Conservation (phyloP, 306 rosid species). For the Trifolium dubium region DNA sequence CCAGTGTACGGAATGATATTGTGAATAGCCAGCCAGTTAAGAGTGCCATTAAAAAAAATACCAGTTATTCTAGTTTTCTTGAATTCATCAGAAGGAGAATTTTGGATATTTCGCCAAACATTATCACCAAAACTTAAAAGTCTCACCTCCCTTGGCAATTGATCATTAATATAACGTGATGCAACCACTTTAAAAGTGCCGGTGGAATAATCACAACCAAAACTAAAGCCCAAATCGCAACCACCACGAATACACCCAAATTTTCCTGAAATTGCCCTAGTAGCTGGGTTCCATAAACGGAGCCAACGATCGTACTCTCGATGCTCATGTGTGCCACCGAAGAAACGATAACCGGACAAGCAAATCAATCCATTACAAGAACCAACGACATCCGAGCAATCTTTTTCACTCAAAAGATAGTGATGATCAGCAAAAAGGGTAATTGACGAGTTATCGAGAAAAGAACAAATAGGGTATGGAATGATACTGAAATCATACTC, state of each 20-base stretch:
- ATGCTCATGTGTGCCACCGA: too few relatives aligned
- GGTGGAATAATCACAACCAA: neutral
- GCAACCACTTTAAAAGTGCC: slow-evolving; percentile 3
- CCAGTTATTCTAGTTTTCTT: too few relatives aligned
- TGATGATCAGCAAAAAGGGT: neutral
- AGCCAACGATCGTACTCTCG: neutral
- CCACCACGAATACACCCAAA: neutral
- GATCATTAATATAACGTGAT: too few relatives aligned
- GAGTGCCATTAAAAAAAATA: neutral
- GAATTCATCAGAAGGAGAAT: neutral
- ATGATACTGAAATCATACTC: neutral
- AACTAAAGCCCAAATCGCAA: neutral
- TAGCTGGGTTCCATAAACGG: slow-evolving; percentile 2
- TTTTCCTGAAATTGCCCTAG: neutral
- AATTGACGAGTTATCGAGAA: neutral
- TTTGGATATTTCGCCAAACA: slow-evolving; percentile 10
- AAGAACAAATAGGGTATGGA: neutral
- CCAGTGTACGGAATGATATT: neutral
- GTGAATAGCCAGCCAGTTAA: neutral
- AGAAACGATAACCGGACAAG: neutral
- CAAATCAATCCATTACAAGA: slow-evolving; percentile 3
- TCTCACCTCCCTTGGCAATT: neutral
- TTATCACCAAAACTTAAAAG: neutral
- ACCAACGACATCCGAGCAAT: neutral
- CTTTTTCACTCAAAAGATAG: neutral